A percentile compares a stretch with the other conserved stretches of the same genome.
Conservation (phyloP, 116 monocot species). For the Iris pallida region DNA sequence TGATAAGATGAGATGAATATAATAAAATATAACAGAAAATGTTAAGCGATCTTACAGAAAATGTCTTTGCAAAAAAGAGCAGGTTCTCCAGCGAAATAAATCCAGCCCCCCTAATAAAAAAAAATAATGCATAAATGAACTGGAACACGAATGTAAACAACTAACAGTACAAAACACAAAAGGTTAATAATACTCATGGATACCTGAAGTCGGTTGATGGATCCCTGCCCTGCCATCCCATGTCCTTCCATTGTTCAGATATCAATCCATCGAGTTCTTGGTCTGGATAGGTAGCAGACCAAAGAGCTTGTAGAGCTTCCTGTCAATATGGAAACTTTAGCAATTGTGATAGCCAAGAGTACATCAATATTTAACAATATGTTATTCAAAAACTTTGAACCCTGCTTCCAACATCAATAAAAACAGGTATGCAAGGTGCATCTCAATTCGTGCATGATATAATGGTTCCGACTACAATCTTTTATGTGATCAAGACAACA, state of each 20-base stretch:
- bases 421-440: no score
- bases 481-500: no score
- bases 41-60: constrained; percentile 43
- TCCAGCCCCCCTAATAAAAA: constrained; percentile 63
- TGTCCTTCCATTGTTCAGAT: constrained; percentile 94
- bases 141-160: no score
- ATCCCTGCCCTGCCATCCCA: constrained; percentile 97
- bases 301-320: constrained; percentile 81
- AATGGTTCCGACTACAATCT: no score
- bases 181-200: not conserved
- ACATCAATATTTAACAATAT: no score
- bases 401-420: no score
- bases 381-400: no score
- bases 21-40: no score
- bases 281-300: constrained; percentile 74
- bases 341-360: not conserved
- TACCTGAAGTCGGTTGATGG: constrained; percentile 97
- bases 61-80: constrained; percentile 87
- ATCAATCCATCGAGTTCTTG: constrained; percentile 65
- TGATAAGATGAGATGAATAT: no score
- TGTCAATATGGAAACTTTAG: constrained; percentile 12
- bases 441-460: no score
- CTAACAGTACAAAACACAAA: not conserved
- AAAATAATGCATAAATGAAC: not conserved
- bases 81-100: constrained; percentile 90